Evolutionary conservation across 805 yeast genomes (phyloP).

Genomic region (Myxozyma lipomycoides): DNA sequence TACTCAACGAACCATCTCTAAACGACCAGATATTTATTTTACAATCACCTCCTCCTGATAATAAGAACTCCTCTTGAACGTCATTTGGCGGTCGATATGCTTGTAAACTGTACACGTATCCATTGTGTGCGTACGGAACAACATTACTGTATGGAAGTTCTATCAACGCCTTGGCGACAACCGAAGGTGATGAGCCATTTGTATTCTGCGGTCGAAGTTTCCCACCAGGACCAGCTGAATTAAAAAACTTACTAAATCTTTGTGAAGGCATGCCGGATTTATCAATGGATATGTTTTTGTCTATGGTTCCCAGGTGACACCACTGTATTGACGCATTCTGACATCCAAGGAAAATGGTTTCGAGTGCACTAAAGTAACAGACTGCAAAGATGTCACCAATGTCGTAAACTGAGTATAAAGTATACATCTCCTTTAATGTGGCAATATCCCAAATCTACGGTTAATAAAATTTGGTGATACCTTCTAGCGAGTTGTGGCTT

Average conservation of each 20-base stretch:
- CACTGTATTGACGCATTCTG: conserved; percentile 87
- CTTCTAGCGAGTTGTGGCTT: too few relatives aligned
- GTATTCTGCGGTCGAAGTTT: conserved; percentile 3
- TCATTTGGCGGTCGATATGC: conserved; percentile 11
- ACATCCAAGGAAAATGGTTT: conserved; percentile 76
- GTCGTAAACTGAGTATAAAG: conserved; percentile 79
- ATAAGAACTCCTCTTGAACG: conserved; percentile 40
- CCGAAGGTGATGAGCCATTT: background rate
- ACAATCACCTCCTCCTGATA: conserved; percentile 92
- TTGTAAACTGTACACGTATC: conserved; percentile 61
- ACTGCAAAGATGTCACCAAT: conserved; percentile 91
- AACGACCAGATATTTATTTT: conserved; percentile 66
- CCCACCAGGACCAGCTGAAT: conserved; percentile 83
- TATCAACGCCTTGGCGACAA: conserved; percentile 13
- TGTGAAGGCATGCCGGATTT: conserved; percentile 34
- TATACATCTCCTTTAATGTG: conserved; percentile 46
- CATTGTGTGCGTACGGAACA: conserved; percentile 82
- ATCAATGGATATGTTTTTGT: conserved; percentile 15
- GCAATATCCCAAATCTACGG: conserved; percentile 60
- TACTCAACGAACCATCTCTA: background rate
- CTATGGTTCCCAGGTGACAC: conserved; percentile 44
- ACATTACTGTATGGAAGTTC: conserved; percentile 64
- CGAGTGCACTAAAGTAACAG: conserved; percentile 56
- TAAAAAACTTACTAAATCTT: conserved; percentile 80
- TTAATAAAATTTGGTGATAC: background rate